A percentile compares a stretch with the other conserved stretches of the same genome.
Conservation (phyloP, 192 early-diverging fungal genomes). For the Podila horticola region DNA sequence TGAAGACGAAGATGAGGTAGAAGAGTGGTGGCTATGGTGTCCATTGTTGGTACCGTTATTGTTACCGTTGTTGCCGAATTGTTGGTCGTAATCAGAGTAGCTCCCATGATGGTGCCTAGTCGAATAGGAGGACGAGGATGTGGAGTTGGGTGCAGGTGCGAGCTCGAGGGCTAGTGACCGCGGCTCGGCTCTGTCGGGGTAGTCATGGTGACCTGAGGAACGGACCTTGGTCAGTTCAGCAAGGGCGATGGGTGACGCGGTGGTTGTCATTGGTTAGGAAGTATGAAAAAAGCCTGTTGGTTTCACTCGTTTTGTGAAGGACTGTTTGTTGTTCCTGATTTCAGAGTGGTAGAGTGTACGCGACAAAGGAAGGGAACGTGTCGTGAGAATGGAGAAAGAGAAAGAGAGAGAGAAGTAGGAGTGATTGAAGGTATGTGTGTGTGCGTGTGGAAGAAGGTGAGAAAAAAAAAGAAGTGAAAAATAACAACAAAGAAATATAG, state of each 20-base stretch:
- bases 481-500: neutral
- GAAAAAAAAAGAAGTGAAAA: neutral
- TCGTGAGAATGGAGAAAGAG: neutral
- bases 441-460: neutral
- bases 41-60: conserved; percentile 25
- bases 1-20: conserved; percentile 26
- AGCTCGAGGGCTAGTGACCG: conserved; percentile 17
- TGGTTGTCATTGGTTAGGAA: conserved; percentile 22
- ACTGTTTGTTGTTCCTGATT: neutral
- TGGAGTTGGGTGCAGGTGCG: neutral
- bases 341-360: neutral
- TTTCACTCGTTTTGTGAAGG: too few relatives aligned
- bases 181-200: conserved; percentile 36
- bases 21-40: conserved; percentile 22
- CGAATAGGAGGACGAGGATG: neutral
- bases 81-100: conserved; percentile 1
- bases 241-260: conserved; percentile 19
- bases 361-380: neutral
- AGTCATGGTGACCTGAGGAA: conserved; percentile 28
- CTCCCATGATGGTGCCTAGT: neutral
- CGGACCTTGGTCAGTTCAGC: conserved; percentile 22
- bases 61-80: neutral
- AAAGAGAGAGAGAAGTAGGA: too few relatives aligned
- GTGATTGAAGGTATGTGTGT: too few relatives aligned
- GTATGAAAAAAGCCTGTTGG: neutral